A percentile compares a stretch with the other conserved stretches of the same genome.
These are phyloP conservation scores for Kokia cookei DNA, from an alignment of 441 rosid genomes.

Conservation along the genomic window DNA sequence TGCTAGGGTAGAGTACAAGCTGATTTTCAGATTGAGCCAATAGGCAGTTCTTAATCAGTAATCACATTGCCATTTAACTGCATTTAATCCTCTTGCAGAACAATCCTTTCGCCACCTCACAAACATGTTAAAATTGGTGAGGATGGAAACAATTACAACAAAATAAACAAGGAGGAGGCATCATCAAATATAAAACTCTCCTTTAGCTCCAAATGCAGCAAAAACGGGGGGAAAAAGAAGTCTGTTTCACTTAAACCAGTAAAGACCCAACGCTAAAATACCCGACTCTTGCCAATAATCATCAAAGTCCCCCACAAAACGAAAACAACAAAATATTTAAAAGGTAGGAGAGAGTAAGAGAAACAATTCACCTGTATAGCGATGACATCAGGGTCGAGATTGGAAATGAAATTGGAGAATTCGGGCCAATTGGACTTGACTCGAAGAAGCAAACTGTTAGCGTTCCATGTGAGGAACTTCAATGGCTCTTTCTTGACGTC, in stretches of 20 bases:
- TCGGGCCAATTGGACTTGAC: conserved; percentile 88
- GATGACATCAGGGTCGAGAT: conserved; percentile 79
- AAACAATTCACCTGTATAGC: conserved; percentile 58
- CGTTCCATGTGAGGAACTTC: conserved; percentile 93
- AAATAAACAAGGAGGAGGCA: background rate
- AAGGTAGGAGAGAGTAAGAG: background rate
- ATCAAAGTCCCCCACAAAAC: background rate
- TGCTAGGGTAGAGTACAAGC: background rate
- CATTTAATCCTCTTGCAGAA: background rate
- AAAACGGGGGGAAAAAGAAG: background rate
- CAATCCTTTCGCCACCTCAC: background rate
- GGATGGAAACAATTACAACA: background rate
- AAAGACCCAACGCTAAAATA: background rate
- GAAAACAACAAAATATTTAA: background rate
- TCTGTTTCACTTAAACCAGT: background rate
- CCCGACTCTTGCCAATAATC: background rate
- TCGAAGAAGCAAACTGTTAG: conserved; percentile 92
- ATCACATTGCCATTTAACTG: background rate
- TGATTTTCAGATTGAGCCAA: background rate
- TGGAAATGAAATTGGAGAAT: conserved; percentile 59
- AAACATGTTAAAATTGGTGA: background rate
- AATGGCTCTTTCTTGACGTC: conserved; percentile 49
- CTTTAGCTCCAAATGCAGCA: background rate
- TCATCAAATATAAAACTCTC: background rate
- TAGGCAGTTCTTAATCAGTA: background rate